Evolutionary conservation across 345 rosid species (phyloP), one percentile per base, ranked within the genome.

Genomic region (Hevea brasiliensis): DNA sequence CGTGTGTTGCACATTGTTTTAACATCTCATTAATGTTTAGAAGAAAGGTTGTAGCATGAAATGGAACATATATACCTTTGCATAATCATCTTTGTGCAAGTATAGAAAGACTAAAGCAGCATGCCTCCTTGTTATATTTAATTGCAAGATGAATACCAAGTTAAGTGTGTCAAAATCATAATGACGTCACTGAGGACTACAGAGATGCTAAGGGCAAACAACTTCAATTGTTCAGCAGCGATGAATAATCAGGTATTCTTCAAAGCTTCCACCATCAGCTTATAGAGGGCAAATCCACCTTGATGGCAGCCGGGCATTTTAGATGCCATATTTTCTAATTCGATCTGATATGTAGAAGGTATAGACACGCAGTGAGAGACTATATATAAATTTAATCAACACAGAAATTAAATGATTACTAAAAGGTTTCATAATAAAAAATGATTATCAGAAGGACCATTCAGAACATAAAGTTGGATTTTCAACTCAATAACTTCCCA

Each of bases 301-400:
- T 80, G 90, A 84, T 94, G 98, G 84, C 97, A 92, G 57, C 97
- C 97, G 1, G 97, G 98, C 98, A 94, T 92, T 80, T 83, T 86
- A 9, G 81, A 73, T 54, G 87, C 51, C 97, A 89, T 87, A 54
- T 70, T 79, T 86, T 88, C 87, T 70, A 94, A 64, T 56, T 89
- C 93, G 65, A 63, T 77, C 97, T 94, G 89, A 71, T 73, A 48
- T 32, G 68, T 21, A 77, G 54, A 55, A 68, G 32, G 63, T 17
- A 24, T 63, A 72, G 21, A 11, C 32, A 37, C 17, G 9, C 6
- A 40, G 13, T 66, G 41, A 23, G 32, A 12, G 13, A 18, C 9
- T 67, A 11, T 27, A 27, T 51, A 67, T 29, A 23, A 23, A 27
- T 8, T 50, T 11, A 32, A 29, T 51, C 37, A 67, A 32, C 27